Base-by-base conservation (phyloP, 352 stramenopile genomes). In the Thraustochytrium striatum region DNA sequence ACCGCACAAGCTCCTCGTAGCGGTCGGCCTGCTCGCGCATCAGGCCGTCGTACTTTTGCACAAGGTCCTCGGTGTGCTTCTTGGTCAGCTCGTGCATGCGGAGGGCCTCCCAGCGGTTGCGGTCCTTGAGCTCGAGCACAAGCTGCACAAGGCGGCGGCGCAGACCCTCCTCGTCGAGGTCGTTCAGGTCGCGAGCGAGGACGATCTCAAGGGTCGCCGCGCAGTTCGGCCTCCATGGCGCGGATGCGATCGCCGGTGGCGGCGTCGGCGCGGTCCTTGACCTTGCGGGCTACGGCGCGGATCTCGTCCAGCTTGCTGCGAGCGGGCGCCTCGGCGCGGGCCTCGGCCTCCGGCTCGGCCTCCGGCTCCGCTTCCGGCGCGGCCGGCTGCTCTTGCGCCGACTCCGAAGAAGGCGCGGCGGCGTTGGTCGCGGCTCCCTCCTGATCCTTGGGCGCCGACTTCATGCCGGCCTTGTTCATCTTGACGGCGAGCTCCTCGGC, bases 91-190 rank as follows among this genome's bases (percentile, higher is more conserved):
- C 85, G 65, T 88, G 84, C 19, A 90, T 78, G 58, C 87, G 85
- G 11, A 89, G 79, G 9, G 86, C 87, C 75, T 91, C 87, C 86
- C 86, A 90, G 59, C 88, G 86, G 53, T 86, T 89, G 44, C 86
- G 83, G 39, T 89, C 85, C 39, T 87, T 81, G 78, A 91, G 85
- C 78, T 90, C 86, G 8, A 85, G 82, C 2, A 83, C 83, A 16
- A 91, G 72, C 83, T 90, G 86, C n/a, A 89, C 82, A 19, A 91
- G 47, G 28, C 86, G 82, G 52, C 85, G 81, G 39, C 85, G 83
- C 13, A 91, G 80, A 58, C 87, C 83, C 0, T 79, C 69, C 9
- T 39, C 43, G 19, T 83, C 81, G 19, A 90, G 72, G 0, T 47
- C 33, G 69, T 89, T 86, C 9, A 91, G 61, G 52, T 88, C 84